phyloP scores from a whole-genome alignment of 106 monocot genomes.

The Dendrobium huoshanense region DNA sequence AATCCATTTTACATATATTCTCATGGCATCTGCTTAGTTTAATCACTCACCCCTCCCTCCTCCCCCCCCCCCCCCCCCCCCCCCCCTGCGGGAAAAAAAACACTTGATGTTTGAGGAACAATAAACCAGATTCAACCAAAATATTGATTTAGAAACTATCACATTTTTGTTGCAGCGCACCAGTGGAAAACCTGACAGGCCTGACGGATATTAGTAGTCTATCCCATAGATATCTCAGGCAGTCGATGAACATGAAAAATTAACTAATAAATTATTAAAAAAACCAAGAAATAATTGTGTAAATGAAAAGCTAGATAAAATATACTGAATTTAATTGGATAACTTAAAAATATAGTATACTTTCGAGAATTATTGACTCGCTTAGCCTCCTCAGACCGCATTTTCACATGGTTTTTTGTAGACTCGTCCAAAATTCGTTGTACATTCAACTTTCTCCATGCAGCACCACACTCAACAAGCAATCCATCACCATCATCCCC shows the following conservation, averaged over 20 bases:
- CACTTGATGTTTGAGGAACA: not conserved
- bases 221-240: not conserved
- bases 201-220: not conserved
- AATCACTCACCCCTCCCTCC: not conserved
- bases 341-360: constrained; percentile 28
- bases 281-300: not conserved
- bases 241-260: not conserved
- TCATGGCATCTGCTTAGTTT: not conserved
- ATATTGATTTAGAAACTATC: not conserved
- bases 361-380: constrained; percentile 72
- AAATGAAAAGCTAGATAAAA: not conserved
- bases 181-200: not conserved
- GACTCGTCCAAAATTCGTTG: constrained; percentile 88
- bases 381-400: constrained; percentile 92
- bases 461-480: constrained; percentile 81
- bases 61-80: not conserved
- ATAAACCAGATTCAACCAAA: not conserved
- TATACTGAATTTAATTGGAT: not conserved
- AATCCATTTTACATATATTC: not conserved
- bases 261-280: not conserved
- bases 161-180: not conserved
- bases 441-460: constrained; percentile 92
- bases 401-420: constrained; percentile 86
- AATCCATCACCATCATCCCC: constrained; percentile 87
- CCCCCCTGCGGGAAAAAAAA: not conserved